These are phyloP conservation scores for Lipomyces sp. DNA, from an alignment of 805 yeast species.

Conservation along the genomic window DNA sequence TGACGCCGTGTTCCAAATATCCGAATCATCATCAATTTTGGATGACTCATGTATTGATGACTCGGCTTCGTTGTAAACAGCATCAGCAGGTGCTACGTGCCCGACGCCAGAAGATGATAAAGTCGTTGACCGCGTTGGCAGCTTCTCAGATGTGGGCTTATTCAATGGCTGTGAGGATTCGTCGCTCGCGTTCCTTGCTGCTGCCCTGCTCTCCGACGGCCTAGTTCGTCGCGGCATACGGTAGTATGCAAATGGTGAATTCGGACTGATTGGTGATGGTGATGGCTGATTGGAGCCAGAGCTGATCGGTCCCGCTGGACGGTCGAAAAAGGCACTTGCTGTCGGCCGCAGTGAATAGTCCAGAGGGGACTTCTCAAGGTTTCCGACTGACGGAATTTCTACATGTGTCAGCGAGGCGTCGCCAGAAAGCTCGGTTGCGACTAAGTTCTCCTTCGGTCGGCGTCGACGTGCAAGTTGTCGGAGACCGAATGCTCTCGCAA, in stretches of 20 bases:
- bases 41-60: background rate
- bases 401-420: slow-evolving; percentile 7
- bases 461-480: slow-evolving; percentile 37
- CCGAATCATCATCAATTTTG: slow-evolving; percentile 14
- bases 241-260: slow-evolving; percentile 26
- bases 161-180: background rate
- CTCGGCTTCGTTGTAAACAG: background rate
- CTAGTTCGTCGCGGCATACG: slow-evolving; percentile 33
- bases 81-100: background rate
- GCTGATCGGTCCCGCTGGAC: slow-evolving; percentile 9
- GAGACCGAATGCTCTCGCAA: slow-evolving; percentile 34
- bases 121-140: background rate
- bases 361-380: slow-evolving; percentile 12
- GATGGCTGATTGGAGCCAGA: slow-evolving; percentile 16
- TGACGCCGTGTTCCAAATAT: slow-evolving; percentile 18
- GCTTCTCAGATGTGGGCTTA: background rate
- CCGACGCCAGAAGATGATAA: background rate
- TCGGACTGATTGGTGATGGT: slow-evolving; percentile 29
- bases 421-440: background rate
- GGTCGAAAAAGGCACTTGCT: slow-evolving; percentile 12
- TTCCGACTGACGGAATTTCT: slow-evolving; percentile 3
- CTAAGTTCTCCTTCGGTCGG: slow-evolving; percentile 18
- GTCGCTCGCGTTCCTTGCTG: background rate
- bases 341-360: slow-evolving; percentile 13
- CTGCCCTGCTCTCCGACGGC: background rate